Conservation (phyloP, 2,329 filamentous ascomycete genomes). For the Aquanectria penicillioides region DNA sequence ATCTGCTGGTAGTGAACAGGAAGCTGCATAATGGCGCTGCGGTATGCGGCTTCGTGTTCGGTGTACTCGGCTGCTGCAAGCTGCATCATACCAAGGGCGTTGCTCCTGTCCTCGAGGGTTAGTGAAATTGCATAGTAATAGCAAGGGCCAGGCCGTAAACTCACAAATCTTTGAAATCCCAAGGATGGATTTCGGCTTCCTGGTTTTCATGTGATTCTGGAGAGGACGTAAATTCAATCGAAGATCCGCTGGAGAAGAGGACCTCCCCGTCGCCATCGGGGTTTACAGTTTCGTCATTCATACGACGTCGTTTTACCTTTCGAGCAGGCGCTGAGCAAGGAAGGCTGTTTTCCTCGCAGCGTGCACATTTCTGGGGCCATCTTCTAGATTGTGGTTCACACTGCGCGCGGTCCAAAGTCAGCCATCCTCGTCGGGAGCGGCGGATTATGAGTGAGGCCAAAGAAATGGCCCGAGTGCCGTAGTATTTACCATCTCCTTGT, state of each 20-base stretch:
- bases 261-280: neutral
- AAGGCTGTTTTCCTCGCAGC: neutral
- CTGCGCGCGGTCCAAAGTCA: neutral
- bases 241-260: neutral
- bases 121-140: neutral
- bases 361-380: slow-evolving; percentile 5
- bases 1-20: neutral
- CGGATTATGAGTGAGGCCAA: no score
- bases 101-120: neutral
- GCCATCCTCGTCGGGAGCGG: no score
- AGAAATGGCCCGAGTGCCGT: neutral
- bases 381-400: neutral
- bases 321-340: neutral
- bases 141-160: neutral
- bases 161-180: slow-evolving; percentile 7
- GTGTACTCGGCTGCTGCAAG: neutral
- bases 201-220: neutral
- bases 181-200: neutral
- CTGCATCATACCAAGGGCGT: slow-evolving; percentile 1
- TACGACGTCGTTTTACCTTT: neutral
- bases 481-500: neutral
- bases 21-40: neutral
- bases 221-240: neutral
- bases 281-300: neutral
- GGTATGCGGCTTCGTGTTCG: neutral